Base-by-base conservation (phyloP, 306 rosid genomes). In the Betula pendula region DNA sequence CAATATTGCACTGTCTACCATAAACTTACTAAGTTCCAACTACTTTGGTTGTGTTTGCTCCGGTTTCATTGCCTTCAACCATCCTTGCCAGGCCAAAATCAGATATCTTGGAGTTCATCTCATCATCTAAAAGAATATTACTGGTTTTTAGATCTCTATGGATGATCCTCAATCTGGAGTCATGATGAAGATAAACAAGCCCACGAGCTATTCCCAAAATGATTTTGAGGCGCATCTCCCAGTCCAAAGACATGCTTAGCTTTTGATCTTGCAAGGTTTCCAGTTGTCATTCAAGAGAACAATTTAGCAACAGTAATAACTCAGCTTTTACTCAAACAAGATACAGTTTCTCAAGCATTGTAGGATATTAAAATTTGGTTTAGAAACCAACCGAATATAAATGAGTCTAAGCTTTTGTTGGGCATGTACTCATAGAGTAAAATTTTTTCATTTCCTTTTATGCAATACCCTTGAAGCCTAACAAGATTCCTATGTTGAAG, bases 401-500 rank as follows among this genome's bases (percentile, higher is more conserved):
- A 76, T 8, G 58, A 60, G 81, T 90, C 90, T 45, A 86, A 27
- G 48, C 90, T 86, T 83, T 77, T 82, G 67, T 90, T 86, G 2
- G 81, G 40, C 40, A 35, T 35, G 40, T 35, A 35, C 40, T 35
- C 40, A 3, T 35, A 35, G 5, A 35, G 40, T 35, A 35, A 0
- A 35, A 35, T 35, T 4, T 4, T 35, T 35, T 35, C 6, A 0
- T 35, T 0, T 35, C 40, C 40, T 35, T 35, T 0, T 3, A 0
- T 35, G 40, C 40, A 2, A 35, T 35, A 35, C 4, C 40, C 40
- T 5, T 4, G 0, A 35, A 35, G 40, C 6, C 40, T 42, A 35
- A 87, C 90, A n/a, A 85, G 88, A 48, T 85, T 90, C 1, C 77
- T 74, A 13, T 84, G 94, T 15, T 84, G 86, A 49, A 84, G 86